phyloP scores from a whole-genome alignment of 306 rosid genomes.

The Sindora glabra region DNA sequence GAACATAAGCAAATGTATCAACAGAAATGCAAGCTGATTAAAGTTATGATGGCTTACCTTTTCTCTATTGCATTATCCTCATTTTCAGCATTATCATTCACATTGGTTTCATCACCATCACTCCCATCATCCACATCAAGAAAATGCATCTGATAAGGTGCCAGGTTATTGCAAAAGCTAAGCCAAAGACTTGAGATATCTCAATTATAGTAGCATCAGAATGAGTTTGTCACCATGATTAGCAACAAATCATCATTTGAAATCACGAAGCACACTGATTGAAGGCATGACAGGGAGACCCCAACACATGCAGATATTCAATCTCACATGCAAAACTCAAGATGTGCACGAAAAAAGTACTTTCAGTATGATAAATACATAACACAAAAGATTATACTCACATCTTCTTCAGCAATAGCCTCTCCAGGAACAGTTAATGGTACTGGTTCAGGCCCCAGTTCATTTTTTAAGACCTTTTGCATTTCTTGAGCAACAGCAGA shows the following conservation, averaged over 20 bases:
- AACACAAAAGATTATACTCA: conserved; percentile 26
- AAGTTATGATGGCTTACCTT: conserved; percentile 31
- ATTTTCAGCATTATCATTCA: conserved; percentile 36
- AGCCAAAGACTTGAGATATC: not conserved
- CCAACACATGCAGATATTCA: not conserved
- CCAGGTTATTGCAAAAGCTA: not conserved
- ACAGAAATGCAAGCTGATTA: not conserved
- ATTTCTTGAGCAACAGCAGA: conserved; percentile 84
- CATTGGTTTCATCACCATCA: conserved; percentile 48
- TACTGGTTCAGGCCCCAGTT: conserved; percentile 86
- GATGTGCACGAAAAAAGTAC: not conserved
- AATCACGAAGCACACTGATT: not conserved
- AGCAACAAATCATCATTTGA: not conserved
- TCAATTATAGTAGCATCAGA: not conserved
- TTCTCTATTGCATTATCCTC: conserved; percentile 44
- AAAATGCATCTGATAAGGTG: conserved; percentile 57
- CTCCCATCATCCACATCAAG: conserved; percentile 68
- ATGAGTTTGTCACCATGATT: not conserved
- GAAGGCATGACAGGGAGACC: not conserved
- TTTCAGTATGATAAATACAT: not conserved
- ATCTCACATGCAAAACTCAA: not conserved
- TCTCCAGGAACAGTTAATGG: conserved; percentile 82
- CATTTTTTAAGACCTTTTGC: conserved; percentile 80
- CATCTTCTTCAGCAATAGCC: conserved; percentile 75
- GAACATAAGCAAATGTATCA: no score